phyloP scores from a whole-genome alignment of 805 yeast genomes.

The Ogataea wickerhamii region DNA sequence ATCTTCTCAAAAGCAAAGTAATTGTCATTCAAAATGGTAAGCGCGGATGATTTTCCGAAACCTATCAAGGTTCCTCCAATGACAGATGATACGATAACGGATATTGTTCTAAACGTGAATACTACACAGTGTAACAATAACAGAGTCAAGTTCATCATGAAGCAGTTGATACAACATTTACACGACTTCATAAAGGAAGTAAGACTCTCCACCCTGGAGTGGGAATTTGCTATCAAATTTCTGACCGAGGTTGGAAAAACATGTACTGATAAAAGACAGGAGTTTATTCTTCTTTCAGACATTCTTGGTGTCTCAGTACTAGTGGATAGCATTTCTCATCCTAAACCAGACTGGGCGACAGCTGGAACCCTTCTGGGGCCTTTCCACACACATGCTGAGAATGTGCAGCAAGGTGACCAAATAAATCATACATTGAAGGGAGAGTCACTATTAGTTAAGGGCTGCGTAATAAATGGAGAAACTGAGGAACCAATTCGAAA shows the following conservation, averaged over 20 bases:
- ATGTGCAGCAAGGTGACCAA: neutral
- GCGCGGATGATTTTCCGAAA: neutral
- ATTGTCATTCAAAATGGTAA: neutral
- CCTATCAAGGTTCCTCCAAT: neutral
- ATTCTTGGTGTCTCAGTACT: neutral
- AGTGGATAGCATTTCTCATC: slow-evolving; percentile 1
- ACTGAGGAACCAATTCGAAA: slow-evolving; percentile 4
- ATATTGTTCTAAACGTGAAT: neutral
- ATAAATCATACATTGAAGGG: neutral
- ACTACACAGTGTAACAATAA: neutral
- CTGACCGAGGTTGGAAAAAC: slow-evolving; percentile 1
- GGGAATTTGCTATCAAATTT: neutral
- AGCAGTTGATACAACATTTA: neutral
- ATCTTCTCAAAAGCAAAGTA: too few relatives aligned
- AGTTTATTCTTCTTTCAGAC: neutral
- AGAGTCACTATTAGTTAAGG: slow-evolving; percentile 1
- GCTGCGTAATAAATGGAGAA: slow-evolving; percentile 3
- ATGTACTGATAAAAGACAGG: neutral
- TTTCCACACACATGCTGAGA: slow-evolving; percentile 1
- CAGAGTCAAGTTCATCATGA: neutral
- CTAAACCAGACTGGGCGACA: neutral
- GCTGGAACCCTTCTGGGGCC: slow-evolving; percentile 1
- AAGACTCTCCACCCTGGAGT: neutral
- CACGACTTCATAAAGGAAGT: neutral
- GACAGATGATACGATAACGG: neutral